Base-by-base conservation (phyloP, 2,329 filamentous ascomycete genomes). In the Chaetomium globosum region DNA sequence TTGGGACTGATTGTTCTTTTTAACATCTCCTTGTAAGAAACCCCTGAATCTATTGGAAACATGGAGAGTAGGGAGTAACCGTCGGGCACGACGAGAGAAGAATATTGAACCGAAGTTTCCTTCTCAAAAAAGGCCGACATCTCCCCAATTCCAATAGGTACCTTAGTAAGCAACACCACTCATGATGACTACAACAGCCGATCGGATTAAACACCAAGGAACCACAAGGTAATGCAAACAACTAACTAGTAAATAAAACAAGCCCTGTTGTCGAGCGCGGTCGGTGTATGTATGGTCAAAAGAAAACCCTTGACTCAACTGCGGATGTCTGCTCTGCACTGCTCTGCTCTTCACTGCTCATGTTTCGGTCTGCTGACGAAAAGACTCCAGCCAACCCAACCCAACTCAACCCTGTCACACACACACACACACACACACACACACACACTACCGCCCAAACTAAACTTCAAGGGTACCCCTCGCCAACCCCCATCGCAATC, bases 401-500 rank as follows among this genome's bases (percentile, higher is more conserved):
- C 4, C 43, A 51, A 43, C 28, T 23, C 43, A 52, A n/a, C 39
- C 16, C n/a, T 43, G 39, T 43, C 39, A 43, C 39, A 39, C 36
- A 36, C 36, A 39, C 36, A 16, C 36, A 43, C 13, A 43, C 36
- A 43, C 13, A 43, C 36, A 3, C 39, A 43, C 16, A 43, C 39
- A 43, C 13, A n/a, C 39, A 43, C 39, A 39, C 39, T 16, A 10
- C 30, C 19, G 31, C 10, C 33, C 4, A 49, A 51, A 31, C 26
- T n/a, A 36, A 19, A 46, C 31, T 12, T 31, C 39, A 23, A 48
- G n/a, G 21, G 39, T n/a, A 63, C 7, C 36, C 16, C 10, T 36
- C 26, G 46, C 39, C 65, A 59, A 61, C 56, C 39, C 36, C 57
- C 60, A 62, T 66, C 30, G 60, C 66, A 53, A 68, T 49, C 64